These are phyloP conservation scores for Candida smagusa DNA, from an alignment of 1,139 yeast genomes.

Conservation along the genomic window DNA sequence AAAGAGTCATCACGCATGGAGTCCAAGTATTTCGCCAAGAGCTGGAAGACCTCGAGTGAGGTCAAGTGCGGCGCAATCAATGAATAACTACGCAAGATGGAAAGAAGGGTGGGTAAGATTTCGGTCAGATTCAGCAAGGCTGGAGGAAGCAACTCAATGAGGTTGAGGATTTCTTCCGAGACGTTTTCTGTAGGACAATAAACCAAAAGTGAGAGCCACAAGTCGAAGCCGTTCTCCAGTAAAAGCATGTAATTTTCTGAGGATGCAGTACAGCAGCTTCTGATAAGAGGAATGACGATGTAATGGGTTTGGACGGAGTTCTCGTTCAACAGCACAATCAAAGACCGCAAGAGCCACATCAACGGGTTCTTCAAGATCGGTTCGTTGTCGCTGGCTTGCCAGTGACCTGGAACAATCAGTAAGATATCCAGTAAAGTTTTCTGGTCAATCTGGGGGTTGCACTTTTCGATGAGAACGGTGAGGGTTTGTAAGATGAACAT, in stretches of 20 bases:
- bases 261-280: slow-evolving; percentile 56
- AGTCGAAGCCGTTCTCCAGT: slow-evolving; percentile 83
- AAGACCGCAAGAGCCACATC: slow-evolving; percentile 62
- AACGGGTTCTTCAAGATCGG: slow-evolving; percentile 71
- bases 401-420: slow-evolving; percentile 63
- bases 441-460: slow-evolving; percentile 56
- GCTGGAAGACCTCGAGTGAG: slow-evolving; percentile 40
- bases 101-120: slow-evolving; percentile 63
- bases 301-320: slow-evolving; percentile 59
- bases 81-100: slow-evolving; percentile 70
- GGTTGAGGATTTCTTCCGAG: slow-evolving; percentile 33
- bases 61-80: slow-evolving; percentile 51
- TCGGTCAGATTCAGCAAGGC: slow-evolving; percentile 70
- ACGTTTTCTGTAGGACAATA: slow-evolving; percentile 39
- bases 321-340: slow-evolving; percentile 62
- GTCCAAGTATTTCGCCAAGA: slow-evolving; percentile 54
- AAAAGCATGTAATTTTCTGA: slow-evolving; percentile 62
- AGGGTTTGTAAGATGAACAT: slow-evolving; percentile 65
- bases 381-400: slow-evolving; percentile 63
- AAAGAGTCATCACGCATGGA: slow-evolving; percentile 71
- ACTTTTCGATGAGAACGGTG: slow-evolving; percentile 60
- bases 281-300: slow-evolving; percentile 65
- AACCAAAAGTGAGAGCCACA: slow-evolving; percentile 74
- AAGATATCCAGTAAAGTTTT: slow-evolving; percentile 53
- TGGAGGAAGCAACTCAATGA: slow-evolving; percentile 45